phyloP scores from a whole-genome alignment of 75 land plant genomes.

The Ceratopteris richardii region DNA sequence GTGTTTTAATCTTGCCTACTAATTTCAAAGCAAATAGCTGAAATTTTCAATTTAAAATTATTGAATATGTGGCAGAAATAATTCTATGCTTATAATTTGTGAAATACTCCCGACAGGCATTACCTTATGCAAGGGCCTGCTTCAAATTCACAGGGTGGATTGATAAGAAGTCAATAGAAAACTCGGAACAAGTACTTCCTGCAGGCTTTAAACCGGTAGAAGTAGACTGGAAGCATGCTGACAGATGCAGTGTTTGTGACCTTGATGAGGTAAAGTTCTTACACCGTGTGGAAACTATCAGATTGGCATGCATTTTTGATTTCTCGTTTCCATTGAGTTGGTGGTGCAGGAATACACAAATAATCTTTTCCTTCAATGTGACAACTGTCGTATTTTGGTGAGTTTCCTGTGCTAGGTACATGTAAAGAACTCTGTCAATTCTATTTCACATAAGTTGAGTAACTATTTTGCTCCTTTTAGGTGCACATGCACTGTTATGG shows the following conservation, averaged over 20 bases:
- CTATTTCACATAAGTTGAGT: background rate
- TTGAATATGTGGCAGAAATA: too few species aligned
- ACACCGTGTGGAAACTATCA: background rate
- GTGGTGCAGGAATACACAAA: slow-evolving; percentile 64
- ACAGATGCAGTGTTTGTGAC: slow-evolving; percentile 86
- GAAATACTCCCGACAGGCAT: too few species aligned
- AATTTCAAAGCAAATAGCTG: too few species aligned
- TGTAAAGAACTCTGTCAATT: background rate
- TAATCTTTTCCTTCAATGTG: slow-evolving; percentile 82
- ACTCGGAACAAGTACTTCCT: slow-evolving; percentile 29
- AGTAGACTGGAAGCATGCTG: slow-evolving; percentile 88
- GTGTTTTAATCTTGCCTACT: too few species aligned
- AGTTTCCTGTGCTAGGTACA: background rate
- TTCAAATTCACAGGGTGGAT: slow-evolving; percentile 33
- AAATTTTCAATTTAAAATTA: too few species aligned
- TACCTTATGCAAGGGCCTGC: slow-evolving; percentile 53
- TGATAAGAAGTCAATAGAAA: slow-evolving; percentile 24
- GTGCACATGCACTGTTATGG: slow-evolving; percentile 97
- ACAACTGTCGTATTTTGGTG: slow-evolving; percentile 92
- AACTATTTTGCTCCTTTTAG: too few species aligned
- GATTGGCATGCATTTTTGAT: too few species aligned
- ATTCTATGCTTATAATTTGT: too few species aligned
- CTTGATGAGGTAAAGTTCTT: slow-evolving; percentile 64
- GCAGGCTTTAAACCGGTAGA: slow-evolving; percentile 70
- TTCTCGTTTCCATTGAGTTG: background rate